A percentile compares a stretch with the other conserved stretches of the same genome.
phyloP scores from a whole-genome alignment of 1,139 yeast species.

The Chernovozyma sophiae-reginae region DNA sequence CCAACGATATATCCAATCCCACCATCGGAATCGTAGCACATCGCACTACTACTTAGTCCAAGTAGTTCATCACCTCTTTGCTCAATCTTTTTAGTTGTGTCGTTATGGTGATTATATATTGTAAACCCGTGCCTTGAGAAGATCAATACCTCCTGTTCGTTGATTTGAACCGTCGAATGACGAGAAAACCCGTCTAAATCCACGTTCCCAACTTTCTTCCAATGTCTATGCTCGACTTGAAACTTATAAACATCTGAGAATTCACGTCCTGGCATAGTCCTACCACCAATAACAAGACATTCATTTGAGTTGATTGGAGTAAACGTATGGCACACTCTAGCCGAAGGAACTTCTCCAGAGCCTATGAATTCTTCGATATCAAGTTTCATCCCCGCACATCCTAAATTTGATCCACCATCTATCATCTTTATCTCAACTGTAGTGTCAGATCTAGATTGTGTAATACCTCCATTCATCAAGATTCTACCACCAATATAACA shows the following conservation, averaged over 20 bases:
- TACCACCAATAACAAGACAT: constrained; percentile 60
- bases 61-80: constrained; percentile 11
- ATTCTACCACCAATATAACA: constrained; percentile 20
- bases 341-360: constrained; percentile 18
- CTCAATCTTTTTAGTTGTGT: constrained; percentile 12
- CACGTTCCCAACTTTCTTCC: constrained; percentile 31
- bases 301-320: constrained; percentile 25
- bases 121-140: constrained; percentile 37
- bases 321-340: constrained; percentile 62
- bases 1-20: constrained; percentile 49
- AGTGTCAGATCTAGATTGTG: constrained; percentile 36
- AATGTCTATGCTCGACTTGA: constrained; percentile 11
- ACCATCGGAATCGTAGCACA: constrained; percentile 26
- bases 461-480: constrained; percentile 53
- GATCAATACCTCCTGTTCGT: constrained; percentile 35
- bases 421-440: constrained; percentile 12
- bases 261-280: constrained; percentile 54
- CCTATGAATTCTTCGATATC: background rate
- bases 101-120: constrained; percentile 16
- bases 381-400: background rate
- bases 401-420: background rate
- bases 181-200: constrained; percentile 49
- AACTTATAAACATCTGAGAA: constrained; percentile 30
- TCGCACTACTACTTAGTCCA: constrained; percentile 26
- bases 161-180: constrained; percentile 44